phyloP scores from a whole-genome alignment of 305 asterid genomes.

The Fraxinus paxiana region DNA sequence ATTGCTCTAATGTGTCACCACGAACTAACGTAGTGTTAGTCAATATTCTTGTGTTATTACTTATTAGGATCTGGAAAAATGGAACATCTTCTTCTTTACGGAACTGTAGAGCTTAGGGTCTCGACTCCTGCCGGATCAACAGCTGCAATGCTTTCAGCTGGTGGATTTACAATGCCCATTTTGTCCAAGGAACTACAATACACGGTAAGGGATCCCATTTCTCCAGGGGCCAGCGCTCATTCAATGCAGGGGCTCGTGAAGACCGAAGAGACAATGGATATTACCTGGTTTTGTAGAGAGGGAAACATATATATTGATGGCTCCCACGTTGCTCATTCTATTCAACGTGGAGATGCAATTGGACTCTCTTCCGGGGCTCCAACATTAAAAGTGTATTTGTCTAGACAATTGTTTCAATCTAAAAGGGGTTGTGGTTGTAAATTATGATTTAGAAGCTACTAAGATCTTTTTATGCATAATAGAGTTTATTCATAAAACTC shows the following conservation, averaged over 20 bases:
- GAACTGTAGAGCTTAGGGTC: conserved; percentile 70
- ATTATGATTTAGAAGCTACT: background rate
- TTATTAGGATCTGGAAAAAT: conserved; percentile 40
- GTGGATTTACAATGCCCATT: conserved; percentile 70
- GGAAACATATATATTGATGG: conserved; percentile 75
- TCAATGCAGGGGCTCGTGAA: conserved; percentile 52
- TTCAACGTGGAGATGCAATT: conserved; percentile 70
- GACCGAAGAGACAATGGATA: conserved; percentile 51
- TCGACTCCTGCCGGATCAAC: conserved; percentile 94
- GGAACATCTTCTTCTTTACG: conserved; percentile 44
- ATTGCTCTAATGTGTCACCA: background rate
- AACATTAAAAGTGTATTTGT: conserved; percentile 54
- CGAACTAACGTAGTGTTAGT: background rate
- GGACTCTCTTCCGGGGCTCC: conserved; percentile 71
- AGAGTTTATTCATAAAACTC: background rate
- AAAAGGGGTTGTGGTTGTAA: too few relatives aligned
- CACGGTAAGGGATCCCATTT: conserved; percentile 83
- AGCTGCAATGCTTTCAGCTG: conserved; percentile 86
- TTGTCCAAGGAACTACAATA: conserved; percentile 75
- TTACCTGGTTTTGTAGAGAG: conserved; percentile 66
- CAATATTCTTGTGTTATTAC: background rate
- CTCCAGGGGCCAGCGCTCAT: conserved; percentile 34
- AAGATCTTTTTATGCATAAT: background rate
- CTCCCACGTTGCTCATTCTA: conserved; percentile 54
- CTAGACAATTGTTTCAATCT: conserved; percentile 31